Percentiles rank a stretch among this genome's conserved stretches.
Evolutionary conservation across 1,139 yeast genomes (phyloP).

Genomic region (Suhomyces ambrosiae): DNA sequence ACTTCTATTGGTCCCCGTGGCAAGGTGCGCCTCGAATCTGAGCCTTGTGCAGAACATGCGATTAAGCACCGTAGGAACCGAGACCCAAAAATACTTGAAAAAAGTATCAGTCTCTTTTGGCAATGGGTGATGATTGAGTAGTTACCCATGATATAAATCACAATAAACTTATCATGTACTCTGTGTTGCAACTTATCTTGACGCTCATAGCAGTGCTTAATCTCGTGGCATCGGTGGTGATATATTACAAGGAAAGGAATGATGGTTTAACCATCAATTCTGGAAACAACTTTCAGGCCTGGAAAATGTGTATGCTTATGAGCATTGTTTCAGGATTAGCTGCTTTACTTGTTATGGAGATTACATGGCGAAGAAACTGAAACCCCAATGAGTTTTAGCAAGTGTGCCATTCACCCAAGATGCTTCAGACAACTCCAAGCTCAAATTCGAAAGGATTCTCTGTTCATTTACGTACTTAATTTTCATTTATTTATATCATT

Average conservation of each 20-base stretch:
- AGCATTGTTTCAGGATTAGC: slow-evolving; percentile 24
- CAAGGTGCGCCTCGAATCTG: background rate
- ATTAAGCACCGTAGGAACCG: slow-evolving; percentile 5
- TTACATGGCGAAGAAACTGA: slow-evolving; percentile 5
- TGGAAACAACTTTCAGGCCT: slow-evolving; percentile 26
- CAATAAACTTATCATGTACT: slow-evolving; percentile 8
- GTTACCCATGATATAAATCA: background rate
- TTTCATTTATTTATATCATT: slow-evolving; percentile 4
- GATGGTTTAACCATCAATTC: slow-evolving; percentile 23
- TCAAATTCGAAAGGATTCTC: no score
- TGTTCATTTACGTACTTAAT: no score
- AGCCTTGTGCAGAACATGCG: slow-evolving; percentile 1
- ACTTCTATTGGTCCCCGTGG: background rate
- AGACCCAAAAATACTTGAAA: background rate
- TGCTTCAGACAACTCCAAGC: no score
- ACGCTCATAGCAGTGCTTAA: slow-evolving; percentile 27
- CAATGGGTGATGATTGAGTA: background rate
- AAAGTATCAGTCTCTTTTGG: background rate
- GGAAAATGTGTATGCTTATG: slow-evolving; percentile 27
- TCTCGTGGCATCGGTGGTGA: slow-evolving; percentile 22
- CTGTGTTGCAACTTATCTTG: slow-evolving; percentile 20
- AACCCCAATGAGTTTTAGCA: no score
- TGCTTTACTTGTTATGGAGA: slow-evolving; percentile 16
- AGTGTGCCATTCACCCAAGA: no score
- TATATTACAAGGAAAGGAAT: slow-evolving; percentile 22